phyloP scores from a whole-genome alignment of 2,329 filamentous ascomycete species.

The Aspergillus sp. region DNA sequence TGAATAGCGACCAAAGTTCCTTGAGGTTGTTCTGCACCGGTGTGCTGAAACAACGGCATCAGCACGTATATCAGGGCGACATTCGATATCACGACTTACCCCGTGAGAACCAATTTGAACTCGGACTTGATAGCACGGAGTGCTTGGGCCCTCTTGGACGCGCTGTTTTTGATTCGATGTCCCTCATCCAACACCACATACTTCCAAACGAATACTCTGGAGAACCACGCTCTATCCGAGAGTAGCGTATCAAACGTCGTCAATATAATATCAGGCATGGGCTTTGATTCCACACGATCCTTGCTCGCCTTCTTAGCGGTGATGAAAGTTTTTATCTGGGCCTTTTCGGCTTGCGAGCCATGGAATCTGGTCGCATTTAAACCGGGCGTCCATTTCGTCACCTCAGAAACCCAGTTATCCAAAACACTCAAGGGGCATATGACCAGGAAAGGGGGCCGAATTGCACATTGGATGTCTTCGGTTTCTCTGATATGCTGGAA shows the following conservation, averaged over 20 bases:
- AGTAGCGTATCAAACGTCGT: slow-evolving; percentile 49
- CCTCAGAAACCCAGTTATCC: slow-evolving; percentile 45
- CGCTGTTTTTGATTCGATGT: slow-evolving; percentile 49
- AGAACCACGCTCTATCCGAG: slow-evolving; percentile 46
- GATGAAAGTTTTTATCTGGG: slow-evolving; percentile 15
- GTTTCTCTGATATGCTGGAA: slow-evolving; percentile 45
- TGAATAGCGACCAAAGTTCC: slow-evolving; percentile 55
- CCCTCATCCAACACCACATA: slow-evolving; percentile 53
- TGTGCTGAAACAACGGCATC: slow-evolving; percentile 28
- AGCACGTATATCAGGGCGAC: not conserved
- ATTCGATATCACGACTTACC: slow-evolving; percentile 12
- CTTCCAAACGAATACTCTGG: slow-evolving; percentile 47
- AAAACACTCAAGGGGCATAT: slow-evolving; percentile 50
- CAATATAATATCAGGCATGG: slow-evolving; percentile 35
- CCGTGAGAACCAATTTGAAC: slow-evolving; percentile 48
- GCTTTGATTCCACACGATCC: not conserved
- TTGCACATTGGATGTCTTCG: slow-evolving; percentile 4
- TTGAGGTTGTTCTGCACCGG: slow-evolving; percentile 56
- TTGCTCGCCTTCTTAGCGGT: slow-evolving; percentile 1
- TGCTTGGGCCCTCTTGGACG: slow-evolving; percentile 38
- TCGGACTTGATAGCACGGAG: slow-evolving; percentile 44
- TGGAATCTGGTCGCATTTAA: slow-evolving; percentile 47
- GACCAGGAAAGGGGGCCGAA: slow-evolving; percentile 26
- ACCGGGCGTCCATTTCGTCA: slow-evolving; percentile 41
- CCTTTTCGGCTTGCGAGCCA: slow-evolving; percentile 40